A percentile compares a stretch with the other conserved stretches of the same genome.
Evolutionary conservation across 306 rosid species (phyloP).

Genomic region (Gynostemma pentaphyllum): DNA sequence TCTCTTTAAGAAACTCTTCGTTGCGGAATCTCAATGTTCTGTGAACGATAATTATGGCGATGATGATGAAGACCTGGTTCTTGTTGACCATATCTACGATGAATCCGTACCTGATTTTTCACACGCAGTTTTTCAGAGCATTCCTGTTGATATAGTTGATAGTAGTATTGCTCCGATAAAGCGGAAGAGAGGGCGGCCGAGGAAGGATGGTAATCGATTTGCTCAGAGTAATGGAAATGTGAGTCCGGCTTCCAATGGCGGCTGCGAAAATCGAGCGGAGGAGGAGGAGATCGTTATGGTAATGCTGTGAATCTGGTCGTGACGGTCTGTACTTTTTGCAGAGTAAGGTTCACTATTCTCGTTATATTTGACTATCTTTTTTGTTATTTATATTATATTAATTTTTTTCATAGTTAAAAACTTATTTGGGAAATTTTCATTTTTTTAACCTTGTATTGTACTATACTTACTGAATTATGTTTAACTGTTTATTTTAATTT

Average conservation of each 20-base stretch:
- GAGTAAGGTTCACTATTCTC: background rate
- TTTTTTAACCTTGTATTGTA: too few species aligned
- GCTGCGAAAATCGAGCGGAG: slow-evolving; percentile 1
- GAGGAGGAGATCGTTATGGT: slow-evolving; percentile 23
- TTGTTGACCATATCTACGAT: slow-evolving; percentile 16
- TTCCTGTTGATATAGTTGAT: slow-evolving; percentile 1
- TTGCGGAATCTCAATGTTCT: slow-evolving; percentile 20
- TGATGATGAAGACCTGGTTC: slow-evolving; percentile 19
- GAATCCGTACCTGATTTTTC: slow-evolving; percentile 10
- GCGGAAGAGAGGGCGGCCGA: slow-evolving; percentile 78
- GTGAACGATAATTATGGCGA: background rate
- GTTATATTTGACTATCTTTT: background rate
- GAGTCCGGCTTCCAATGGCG: background rate
- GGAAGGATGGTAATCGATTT: slow-evolving; percentile 26
- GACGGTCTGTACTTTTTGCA: slow-evolving; percentile 16
- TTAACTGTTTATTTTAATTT: too few species aligned
- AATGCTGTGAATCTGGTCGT: slow-evolving; percentile 20
- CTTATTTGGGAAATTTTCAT: too few species aligned
- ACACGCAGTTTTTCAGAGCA: background rate
- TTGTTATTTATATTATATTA: background rate
- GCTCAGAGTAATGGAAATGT: background rate
- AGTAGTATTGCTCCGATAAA: slow-evolving; percentile 10
- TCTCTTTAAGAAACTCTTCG: slow-evolving; percentile 45
- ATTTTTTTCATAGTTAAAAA: too few species aligned
- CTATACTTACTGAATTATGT: too few species aligned